Evolutionary conservation across 1,284 basidiomycete species (phyloP), one percentile per base, ranked within the genome.

Genomic region (Puccinia polysora): DNA sequence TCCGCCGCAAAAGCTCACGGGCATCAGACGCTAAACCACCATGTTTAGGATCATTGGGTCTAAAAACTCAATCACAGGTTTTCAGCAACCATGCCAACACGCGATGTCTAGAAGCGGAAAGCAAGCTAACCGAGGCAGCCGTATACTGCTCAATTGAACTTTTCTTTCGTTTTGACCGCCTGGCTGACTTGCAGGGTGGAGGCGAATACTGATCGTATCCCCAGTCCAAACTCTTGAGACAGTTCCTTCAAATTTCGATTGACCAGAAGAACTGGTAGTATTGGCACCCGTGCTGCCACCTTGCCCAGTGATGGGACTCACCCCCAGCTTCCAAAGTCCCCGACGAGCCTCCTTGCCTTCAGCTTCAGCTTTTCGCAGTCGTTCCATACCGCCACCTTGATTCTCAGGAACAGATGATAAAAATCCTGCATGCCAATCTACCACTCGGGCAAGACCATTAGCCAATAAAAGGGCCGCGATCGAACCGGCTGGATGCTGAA

Each of bases 361-460:
- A 77, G 86, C 88, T 81, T 97, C 95, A 0, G 91, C 90, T 2
- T 87, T 85, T 50, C 94, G 87, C 34, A 96, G 84, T 47, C 86
- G 86, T 78, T 94, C 90, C 86, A 95, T 91, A 20, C 69, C 69
- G 25, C 69, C 69, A 20, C 69, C 69, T 14, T 62, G 78, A 73
- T 77, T 76, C 56, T 78, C 78, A 76, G 78, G 78, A 67, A 77
- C 76, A 23, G 78, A 77, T 43, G 90, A 86, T 49, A 98, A 86
- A 84, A 97, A 89, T 38, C 94, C 95, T 14, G 93, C 93, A 80
- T 98, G 95, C 94, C 95, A 97, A 79, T 96, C 94, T 73, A 97
- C 89, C 65, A 96, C 86, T 73, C 91, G 88, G 12, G 94, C 95
- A 2, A 97, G 83, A 60, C 95, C 93, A 55, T 86, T 86, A 2